phyloP scores from a whole-genome alignment of 2,329 filamentous ascomycete genomes.

The Apiospora arundinis region DNA sequence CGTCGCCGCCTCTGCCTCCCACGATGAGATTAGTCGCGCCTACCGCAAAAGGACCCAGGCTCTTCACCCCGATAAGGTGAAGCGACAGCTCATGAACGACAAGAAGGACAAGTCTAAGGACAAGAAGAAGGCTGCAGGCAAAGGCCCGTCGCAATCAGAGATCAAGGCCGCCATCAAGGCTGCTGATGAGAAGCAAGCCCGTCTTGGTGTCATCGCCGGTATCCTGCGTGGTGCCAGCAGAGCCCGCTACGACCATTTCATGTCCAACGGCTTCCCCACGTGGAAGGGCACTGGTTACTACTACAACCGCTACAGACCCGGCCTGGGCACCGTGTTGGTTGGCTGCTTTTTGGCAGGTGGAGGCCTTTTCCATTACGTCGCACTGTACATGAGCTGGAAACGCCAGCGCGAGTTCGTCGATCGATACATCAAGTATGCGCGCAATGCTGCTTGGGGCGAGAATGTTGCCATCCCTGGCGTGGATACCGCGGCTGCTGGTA shows the following conservation, averaged over 20 bases:
- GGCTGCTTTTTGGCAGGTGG: constrained; percentile 85
- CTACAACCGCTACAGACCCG: constrained; percentile 91
- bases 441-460: constrained; percentile 89
- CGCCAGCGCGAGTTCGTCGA: constrained; percentile 90
- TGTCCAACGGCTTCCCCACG: constrained; percentile 88
- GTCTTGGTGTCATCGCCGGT: constrained; percentile 82
- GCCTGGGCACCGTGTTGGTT: constrained; percentile 81
- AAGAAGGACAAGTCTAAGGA: constrained; percentile 61
- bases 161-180: constrained; percentile 80
- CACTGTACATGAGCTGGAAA: constrained; percentile 85
- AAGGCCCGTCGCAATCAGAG: constrained; percentile 74
- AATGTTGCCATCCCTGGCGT: constrained; percentile 75
- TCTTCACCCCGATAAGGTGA: constrained; percentile 95
- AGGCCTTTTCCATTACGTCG: constrained; percentile 85
- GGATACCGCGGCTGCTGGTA: constrained; percentile 52
- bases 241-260: constrained; percentile 93
- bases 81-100: constrained; percentile 78
- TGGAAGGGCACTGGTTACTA: constrained; percentile 99
- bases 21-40: constrained; percentile 91
- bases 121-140: constrained; percentile 63
- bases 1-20: constrained; percentile 72
- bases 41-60: constrained; percentile 86
- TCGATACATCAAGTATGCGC: constrained; percentile 88
- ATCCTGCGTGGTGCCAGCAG: constrained; percentile 82
- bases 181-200: constrained; percentile 82